phyloP scores from a whole-genome alignment of 495 filamentous ascomycete species.

The Cetradonia linearis region DNA sequence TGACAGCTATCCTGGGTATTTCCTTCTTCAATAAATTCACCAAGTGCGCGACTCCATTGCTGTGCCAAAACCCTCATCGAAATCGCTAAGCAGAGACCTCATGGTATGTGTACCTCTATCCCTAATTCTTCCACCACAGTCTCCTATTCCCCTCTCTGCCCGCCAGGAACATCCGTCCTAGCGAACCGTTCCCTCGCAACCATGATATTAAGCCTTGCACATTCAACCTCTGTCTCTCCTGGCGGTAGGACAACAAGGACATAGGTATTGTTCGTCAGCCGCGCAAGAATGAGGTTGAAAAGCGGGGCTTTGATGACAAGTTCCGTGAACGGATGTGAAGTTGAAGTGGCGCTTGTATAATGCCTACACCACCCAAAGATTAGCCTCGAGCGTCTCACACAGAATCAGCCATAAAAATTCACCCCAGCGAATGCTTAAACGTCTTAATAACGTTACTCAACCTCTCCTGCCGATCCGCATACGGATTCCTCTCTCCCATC shows the following conservation, averaged over 20 bases:
- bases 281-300: conserved; percentile 86
- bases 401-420: conserved; percentile 33
- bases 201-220: conserved; percentile 77
- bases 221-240: conserved; percentile 78
- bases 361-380: conserved; percentile 16
- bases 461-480: conserved; percentile 84
- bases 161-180: conserved; percentile 10
- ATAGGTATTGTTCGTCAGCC: conserved; percentile 94
- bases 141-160: background rate
- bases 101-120: background rate
- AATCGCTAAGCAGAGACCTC: background rate
- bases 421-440: conserved; percentile 75
- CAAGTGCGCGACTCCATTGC: background rate
- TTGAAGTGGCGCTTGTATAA: conserved; percentile 42
- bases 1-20: background rate
- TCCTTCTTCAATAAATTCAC: background rate
- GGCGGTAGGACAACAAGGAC: conserved; percentile 83
- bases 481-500: conserved; percentile 68
- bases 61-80: background rate
- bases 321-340: conserved; percentile 50
- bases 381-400: conserved; percentile 25
- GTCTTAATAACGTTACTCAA: conserved; percentile 94
- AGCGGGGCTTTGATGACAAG: conserved; percentile 57
- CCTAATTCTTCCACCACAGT: background rate
- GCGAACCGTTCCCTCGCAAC: conserved; percentile 74